Conservation (phyloP, 768 basidiomycete genomes). For the Gloeopeniophorella convolvens region DNA sequence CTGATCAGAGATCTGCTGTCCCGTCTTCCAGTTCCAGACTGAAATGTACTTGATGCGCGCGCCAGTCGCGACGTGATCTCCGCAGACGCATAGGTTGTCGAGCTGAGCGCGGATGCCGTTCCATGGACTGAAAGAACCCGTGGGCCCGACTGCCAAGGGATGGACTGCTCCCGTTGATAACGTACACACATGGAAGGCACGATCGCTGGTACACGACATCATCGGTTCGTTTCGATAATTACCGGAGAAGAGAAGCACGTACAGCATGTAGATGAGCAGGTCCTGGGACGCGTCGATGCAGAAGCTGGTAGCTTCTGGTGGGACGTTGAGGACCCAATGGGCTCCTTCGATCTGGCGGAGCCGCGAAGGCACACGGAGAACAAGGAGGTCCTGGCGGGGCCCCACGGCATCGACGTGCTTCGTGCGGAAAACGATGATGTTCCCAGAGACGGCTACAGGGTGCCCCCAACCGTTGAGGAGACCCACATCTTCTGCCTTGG, state of each 20-base stretch:
- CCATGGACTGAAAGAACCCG: neutral
- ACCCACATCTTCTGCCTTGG: neutral
- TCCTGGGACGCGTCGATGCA: slow-evolving; percentile 13
- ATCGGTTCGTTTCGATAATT: neutral
- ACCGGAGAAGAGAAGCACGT: neutral
- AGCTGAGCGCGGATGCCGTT: neutral
- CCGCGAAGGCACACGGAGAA: slow-evolving; percentile 4
- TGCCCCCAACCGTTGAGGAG: slow-evolving; percentile 2
- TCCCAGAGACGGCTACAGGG: slow-evolving; percentile 3
- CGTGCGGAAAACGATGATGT: slow-evolving; percentile 7
- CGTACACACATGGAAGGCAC: neutral
- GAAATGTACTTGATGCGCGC: slow-evolving; percentile 2
- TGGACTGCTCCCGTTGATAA: neutral
- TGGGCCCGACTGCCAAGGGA: neutral
- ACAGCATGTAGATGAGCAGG: slow-evolving; percentile 7
- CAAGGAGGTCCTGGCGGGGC: neutral
- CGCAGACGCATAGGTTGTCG: neutral
- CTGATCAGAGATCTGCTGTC: neutral
- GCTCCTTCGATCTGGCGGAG: neutral
- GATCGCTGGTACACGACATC: neutral
- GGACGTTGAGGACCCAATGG: slow-evolving; percentile 5
- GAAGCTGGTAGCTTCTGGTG: neutral
- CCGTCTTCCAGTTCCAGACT: slow-evolving; percentile 17
- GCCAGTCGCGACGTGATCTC: slow-evolving; percentile 6
- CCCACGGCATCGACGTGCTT: neutral